A percentile compares a stretch with the other conserved stretches of the same genome.
phyloP scores from a whole-genome alignment of 2,329 filamentous ascomycete species.

The Coniella lustricola region DNA sequence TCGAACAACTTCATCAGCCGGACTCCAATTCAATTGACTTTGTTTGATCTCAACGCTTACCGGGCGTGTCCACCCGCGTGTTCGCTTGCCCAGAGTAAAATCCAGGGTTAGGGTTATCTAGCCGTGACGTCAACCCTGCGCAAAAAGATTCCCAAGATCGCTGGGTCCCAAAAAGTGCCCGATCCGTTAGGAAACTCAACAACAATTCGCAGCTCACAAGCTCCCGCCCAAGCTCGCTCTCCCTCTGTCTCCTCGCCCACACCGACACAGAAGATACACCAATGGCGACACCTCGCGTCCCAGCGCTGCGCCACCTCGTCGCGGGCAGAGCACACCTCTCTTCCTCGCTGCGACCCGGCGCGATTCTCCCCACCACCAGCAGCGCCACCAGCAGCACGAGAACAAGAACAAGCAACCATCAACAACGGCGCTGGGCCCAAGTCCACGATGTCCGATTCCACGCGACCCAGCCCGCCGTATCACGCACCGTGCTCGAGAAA shows the following conservation, averaged over 20 bases:
- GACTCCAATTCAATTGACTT: no score
- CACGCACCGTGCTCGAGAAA: slow-evolving; percentile 67
- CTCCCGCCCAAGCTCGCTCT: not conserved
- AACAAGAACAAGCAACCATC: no score
- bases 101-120: not conserved
- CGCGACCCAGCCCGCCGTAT: slow-evolving; percentile 60
- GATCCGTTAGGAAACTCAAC: no score
- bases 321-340: slow-evolving; percentile 25
- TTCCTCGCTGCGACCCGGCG: no score
- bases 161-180: no score
- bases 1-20: no score
- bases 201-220: not conserved
- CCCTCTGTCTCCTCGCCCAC: no score
- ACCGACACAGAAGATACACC: not conserved
- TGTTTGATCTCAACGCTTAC: no score
- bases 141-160: no score
- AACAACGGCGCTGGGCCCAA: slow-evolving; percentile 79
- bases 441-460: slow-evolving; percentile 90
- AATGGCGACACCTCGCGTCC: slow-evolving; percentile 45
- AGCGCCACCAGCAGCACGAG: no score
- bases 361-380: no score
- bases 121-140: not conserved
- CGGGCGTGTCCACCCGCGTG: no score
- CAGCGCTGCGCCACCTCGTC: slow-evolving; percentile 41
- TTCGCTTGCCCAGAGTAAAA: not conserved